Evolutionary conservation across 2,329 filamentous ascomycete genomes (phyloP).

Genomic region (Alternaria hordeiaustralica): DNA sequence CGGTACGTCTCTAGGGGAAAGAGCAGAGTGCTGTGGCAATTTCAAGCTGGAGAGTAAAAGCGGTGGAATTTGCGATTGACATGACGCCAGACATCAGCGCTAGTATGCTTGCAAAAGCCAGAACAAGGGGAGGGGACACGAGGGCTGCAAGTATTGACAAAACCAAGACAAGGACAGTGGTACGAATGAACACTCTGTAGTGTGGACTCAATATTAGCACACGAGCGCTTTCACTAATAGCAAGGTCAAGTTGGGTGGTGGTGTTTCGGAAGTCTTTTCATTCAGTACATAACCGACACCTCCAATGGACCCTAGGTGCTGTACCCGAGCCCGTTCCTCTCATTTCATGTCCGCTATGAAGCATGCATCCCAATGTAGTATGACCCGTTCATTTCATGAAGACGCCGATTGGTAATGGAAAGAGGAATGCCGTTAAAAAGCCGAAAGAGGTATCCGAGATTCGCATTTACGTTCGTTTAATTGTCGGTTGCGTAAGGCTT

Average conservation of each 20-base stretch:
- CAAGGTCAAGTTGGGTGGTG: background rate
- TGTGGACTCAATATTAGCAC: background rate
- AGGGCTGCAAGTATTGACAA: background rate
- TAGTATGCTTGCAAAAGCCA: background rate
- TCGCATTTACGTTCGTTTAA: slow-evolving; percentile 31
- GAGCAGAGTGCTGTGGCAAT: background rate
- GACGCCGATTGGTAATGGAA: slow-evolving; percentile 46
- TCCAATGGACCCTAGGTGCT: slow-evolving; percentile 29
- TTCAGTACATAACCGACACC: slow-evolving; percentile 46
- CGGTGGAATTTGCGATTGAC: background rate
- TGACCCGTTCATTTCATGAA: slow-evolving; percentile 42
- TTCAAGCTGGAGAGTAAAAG: background rate
- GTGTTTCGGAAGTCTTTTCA: slow-evolving; percentile 42
- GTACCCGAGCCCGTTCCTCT: slow-evolving; percentile 36
- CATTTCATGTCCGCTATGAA: slow-evolving; percentile 42
- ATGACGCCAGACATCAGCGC: background rate
- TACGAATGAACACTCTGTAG: background rate
- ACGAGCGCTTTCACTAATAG: background rate
- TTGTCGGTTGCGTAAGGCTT: slow-evolving; percentile 34
- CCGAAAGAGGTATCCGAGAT: slow-evolving; percentile 36
- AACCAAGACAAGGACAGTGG: background rate
- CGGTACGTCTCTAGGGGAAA: background rate
- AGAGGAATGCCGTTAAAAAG: slow-evolving; percentile 45
- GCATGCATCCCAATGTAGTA: slow-evolving; percentile 36
- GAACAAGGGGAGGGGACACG: background rate